phyloP scores from a whole-genome alignment of 768 basidiomycete species.

The Russula sp. region DNA sequence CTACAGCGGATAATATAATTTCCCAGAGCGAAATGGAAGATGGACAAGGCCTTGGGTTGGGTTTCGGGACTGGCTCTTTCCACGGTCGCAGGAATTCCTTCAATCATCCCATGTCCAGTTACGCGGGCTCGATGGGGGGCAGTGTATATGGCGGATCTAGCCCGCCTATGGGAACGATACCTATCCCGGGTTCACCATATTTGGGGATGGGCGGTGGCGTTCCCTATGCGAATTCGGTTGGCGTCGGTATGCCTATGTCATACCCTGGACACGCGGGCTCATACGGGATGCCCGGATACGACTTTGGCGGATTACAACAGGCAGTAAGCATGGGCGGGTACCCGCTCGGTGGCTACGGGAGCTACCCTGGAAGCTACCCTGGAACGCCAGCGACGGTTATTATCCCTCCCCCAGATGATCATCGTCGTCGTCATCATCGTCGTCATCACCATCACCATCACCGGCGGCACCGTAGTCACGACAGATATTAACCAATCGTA shows the following conservation, averaged over 20 bases:
- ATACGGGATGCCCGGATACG: constrained; percentile 9
- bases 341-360: constrained; percentile 1
- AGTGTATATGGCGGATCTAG: background rate
- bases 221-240: background rate
- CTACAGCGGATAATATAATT: constrained; percentile 13
- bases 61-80: constrained; percentile 6
- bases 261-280: constrained; percentile 9
- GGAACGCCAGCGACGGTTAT: background rate
- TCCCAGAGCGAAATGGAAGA: constrained; percentile 14
- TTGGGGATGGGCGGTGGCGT: background rate
- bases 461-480: constrained; percentile 21
- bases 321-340: background rate
- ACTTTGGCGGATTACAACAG: constrained; percentile 1
- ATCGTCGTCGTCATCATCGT: background rate
- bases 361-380: background rate
- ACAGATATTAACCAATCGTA: constrained; percentile 2
- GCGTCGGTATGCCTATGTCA: background rate
- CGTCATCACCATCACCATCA: constrained; percentile 9
- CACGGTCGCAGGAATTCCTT: constrained; percentile 14
- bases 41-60: background rate
- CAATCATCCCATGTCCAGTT: background rate
- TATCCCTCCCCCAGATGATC: background rate
- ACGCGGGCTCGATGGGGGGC: constrained; percentile 3
- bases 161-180: background rate
- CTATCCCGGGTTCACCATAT: constrained; percentile 8